Evolutionary conservation across 345 rosid genomes (phyloP).

Genomic region (Corchorus capsularis): DNA sequence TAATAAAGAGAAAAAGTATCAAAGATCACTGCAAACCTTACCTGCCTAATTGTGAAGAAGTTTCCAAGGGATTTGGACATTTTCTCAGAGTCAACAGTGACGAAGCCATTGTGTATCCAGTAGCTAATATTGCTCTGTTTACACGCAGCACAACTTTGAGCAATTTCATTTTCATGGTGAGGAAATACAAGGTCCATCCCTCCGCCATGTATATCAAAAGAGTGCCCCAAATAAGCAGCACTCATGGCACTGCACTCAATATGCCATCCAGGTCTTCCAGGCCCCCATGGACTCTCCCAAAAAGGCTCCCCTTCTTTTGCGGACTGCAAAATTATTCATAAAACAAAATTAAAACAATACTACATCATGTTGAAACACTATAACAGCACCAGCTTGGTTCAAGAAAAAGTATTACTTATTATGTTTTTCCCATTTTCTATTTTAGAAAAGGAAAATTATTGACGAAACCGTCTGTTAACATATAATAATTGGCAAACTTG

Average conservation of each 20-base stretch:
- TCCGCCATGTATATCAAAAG: slow-evolving; percentile 96
- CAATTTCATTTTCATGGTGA: slow-evolving; percentile 98
- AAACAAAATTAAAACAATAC: not conserved
- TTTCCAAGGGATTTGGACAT: slow-evolving; percentile 99
- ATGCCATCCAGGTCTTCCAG: slow-evolving; percentile 99
- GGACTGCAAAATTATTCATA: slow-evolving; percentile 47
- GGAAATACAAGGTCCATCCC: slow-evolving; percentile 99
- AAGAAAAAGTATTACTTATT: not conserved
- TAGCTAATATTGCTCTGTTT: slow-evolving; percentile 69
- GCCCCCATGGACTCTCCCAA: slow-evolving; percentile 99
- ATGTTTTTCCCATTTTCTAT: not conserved
- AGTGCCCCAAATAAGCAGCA: slow-evolving; percentile 79
- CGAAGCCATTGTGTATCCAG: slow-evolving; percentile 98
- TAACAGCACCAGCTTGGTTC: not conserved
- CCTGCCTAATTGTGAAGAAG: slow-evolving; percentile 96
- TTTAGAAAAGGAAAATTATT: not conserved
- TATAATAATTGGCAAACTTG: not conserved
- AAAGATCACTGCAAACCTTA: slow-evolving; percentile 26
- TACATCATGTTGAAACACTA: not conserved
- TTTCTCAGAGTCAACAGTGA: slow-evolving; percentile 90
- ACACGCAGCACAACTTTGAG: slow-evolving; percentile 97
- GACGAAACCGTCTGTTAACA: not conserved
- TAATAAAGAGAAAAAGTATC: not conserved
- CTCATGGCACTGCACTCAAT: slow-evolving; percentile 98
- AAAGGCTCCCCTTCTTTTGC: slow-evolving; percentile 87